Evolutionary conservation across 2,329 filamentous ascomycete species (phyloP).

Genomic region (Atkinsonella hypoxylon): DNA sequence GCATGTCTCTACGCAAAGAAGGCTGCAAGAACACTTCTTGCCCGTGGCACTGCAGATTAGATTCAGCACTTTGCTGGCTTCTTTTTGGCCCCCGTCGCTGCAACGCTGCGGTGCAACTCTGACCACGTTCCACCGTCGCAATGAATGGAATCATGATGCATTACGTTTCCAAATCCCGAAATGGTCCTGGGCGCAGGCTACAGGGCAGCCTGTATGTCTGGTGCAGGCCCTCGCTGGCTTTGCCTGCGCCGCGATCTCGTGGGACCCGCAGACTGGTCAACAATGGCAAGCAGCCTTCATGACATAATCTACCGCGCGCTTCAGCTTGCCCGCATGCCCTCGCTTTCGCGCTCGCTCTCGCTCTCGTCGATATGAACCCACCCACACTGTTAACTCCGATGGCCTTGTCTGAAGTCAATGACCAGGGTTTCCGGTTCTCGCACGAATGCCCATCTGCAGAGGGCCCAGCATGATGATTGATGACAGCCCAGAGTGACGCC

Average conservation of each 20-base stretch:
- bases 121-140: slow-evolving; percentile 8
- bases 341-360: background rate
- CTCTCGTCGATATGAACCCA: too few species aligned
- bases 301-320: slow-evolving; percentile 6
- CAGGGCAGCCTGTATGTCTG: background rate
- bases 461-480: too few species aligned
- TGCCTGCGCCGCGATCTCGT: background rate
- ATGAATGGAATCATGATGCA: too few species aligned
- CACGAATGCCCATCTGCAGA: background rate
- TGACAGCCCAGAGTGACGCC: too few species aligned
- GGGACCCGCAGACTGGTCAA: background rate
- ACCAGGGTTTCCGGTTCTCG: background rate
- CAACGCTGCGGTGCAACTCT: slow-evolving; percentile 7
- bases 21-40: too few species aligned
- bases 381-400: background rate
- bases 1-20: too few species aligned
- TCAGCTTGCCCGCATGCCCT: background rate
- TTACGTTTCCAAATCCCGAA: too few species aligned
- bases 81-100: background rate
- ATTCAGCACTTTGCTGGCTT: background rate
- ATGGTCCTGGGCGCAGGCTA: too few species aligned
- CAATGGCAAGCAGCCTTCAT: background rate
- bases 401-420: background rate
- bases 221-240: too few species aligned
- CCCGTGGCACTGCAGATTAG: too few species aligned